These are phyloP conservation scores for Paramyrothecium sp. DNA, from an alignment of 2,329 filamentous ascomycete genomes.

Conservation along the genomic window DNA sequence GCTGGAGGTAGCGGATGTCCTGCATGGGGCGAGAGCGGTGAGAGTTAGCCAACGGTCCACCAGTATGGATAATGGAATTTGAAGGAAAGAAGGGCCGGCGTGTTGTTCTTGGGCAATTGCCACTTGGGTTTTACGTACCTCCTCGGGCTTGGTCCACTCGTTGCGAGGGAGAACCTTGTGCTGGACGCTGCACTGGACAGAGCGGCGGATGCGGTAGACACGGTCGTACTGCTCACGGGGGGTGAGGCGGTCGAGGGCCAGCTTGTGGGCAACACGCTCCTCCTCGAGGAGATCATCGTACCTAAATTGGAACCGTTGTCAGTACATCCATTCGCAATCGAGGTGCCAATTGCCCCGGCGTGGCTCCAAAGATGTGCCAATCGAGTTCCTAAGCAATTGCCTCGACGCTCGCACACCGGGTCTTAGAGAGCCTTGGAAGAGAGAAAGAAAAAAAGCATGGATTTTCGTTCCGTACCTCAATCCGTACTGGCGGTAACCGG, in stretches of 20 bases:
- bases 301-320: slow-evolving; percentile 46
- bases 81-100: too few relatives aligned
- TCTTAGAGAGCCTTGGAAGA: too few relatives aligned
- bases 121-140: slow-evolving; percentile 32
- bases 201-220: slow-evolving; percentile 93
- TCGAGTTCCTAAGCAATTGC: too few relatives aligned
- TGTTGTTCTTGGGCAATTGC: background rate
- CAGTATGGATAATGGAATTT: background rate
- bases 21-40: slow-evolving; percentile 18
- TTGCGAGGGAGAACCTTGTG: slow-evolving; percentile 64
- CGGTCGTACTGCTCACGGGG: slow-evolving; percentile 94
- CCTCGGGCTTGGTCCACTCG: slow-evolving; percentile 58
- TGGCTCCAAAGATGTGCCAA: too few relatives aligned
- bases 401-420: too few relatives aligned
- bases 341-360: too few relatives aligned
- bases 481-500: slow-evolving; percentile 91
- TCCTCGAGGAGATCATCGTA: slow-evolving; percentile 94
- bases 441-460: background rate
- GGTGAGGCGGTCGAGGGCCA: slow-evolving; percentile 85
- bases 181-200: slow-evolving; percentile 71
- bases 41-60: slow-evolving; percentile 14
- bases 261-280: slow-evolving; percentile 82
- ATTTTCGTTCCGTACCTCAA: slow-evolving; percentile 64
- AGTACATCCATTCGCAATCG: too few relatives aligned
- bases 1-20: slow-evolving; percentile 54